A percentile compares a stretch with the other conserved stretches of the same genome.
These are phyloP conservation scores for Mollisia scopiformis DNA, from an alignment of 2,329 filamentous ascomycete species.

Conservation along the genomic window DNA sequence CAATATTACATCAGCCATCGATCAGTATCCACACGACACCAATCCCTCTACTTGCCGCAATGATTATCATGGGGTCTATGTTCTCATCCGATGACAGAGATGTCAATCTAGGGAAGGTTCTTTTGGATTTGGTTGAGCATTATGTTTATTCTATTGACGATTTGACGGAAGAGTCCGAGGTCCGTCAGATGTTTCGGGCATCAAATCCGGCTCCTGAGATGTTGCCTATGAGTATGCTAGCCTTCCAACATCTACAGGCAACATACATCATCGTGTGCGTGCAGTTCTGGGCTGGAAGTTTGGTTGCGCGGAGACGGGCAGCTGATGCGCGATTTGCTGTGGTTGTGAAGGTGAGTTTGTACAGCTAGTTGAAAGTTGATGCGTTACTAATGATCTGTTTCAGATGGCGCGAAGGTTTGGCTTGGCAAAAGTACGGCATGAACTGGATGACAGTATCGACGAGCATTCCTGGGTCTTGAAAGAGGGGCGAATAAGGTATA, in stretches of 20 bases:
- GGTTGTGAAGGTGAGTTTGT: slow-evolving; percentile 41
- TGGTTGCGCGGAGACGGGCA: slow-evolving; percentile 41
- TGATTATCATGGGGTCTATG: slow-evolving; percentile 48
- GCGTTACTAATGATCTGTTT: neutral
- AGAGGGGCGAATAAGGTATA: slow-evolving; percentile 46
- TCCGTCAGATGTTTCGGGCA: slow-evolving; percentile 38
- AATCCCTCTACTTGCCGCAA: slow-evolving; percentile 41
- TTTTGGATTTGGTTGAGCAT: slow-evolving; percentile 47
- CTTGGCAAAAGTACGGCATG: slow-evolving; percentile 42
- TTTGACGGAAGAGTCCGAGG: slow-evolving; percentile 44
- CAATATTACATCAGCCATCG: slow-evolving; percentile 45
- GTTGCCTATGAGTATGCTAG: slow-evolving; percentile 36
- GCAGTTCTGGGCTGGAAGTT: slow-evolving; percentile 48
- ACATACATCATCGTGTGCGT: slow-evolving; percentile 44
- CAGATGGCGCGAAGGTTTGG: slow-evolving; percentile 43
- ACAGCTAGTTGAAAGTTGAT: neutral
- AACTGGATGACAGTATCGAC: slow-evolving; percentile 39
- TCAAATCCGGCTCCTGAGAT: slow-evolving; percentile 25
- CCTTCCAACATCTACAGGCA: slow-evolving; percentile 45
- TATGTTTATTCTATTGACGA: slow-evolving; percentile 46
- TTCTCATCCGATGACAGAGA: slow-evolving; percentile 45
- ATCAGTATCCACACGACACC: slow-evolving; percentile 43
- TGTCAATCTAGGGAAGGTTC: slow-evolving; percentile 39
- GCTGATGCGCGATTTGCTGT: slow-evolving; percentile 47
- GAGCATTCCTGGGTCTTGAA: slow-evolving; percentile 47